A percentile compares a stretch with the other conserved stretches of the same genome.
These are phyloP conservation scores for Entonaema liquescens DNA, from an alignment of 495 filamentous ascomycete species.

Conservation along the genomic window DNA sequence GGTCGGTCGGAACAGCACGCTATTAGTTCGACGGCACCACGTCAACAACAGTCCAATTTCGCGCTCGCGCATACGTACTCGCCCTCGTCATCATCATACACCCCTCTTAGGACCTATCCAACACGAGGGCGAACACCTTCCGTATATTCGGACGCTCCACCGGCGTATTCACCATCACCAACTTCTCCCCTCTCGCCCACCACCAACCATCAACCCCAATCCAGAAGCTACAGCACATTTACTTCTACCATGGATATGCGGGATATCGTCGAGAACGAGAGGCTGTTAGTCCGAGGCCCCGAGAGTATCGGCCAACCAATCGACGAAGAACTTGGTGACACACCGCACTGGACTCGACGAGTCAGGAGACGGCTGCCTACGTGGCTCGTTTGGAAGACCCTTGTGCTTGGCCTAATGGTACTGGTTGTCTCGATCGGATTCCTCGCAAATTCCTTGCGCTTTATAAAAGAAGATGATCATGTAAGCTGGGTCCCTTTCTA, in stretches of 20 bases:
- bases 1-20: conserved; percentile 22
- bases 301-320: conserved; percentile 53
- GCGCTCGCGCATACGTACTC: conserved; percentile 38
- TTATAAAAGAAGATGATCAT: conserved; percentile 24
- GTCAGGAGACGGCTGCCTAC: conserved; percentile 41
- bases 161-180: conserved; percentile 56
- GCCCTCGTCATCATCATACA: conserved; percentile 40
- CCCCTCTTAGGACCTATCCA: conserved; percentile 7
- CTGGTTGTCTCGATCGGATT: conserved; percentile 46
- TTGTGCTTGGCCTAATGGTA: conserved; percentile 40
- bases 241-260: conserved; percentile 47
- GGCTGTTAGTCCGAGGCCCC: conserved; percentile 48
- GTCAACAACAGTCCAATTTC: conserved; percentile 16
- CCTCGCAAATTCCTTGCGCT: conserved; percentile 32
- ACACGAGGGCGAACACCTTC: conserved; percentile 33
- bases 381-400: conserved; percentile 39
- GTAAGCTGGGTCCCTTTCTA: conserved; percentile 40
- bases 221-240: conserved; percentile 55
- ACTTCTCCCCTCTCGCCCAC: conserved; percentile 36
- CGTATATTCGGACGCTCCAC: conserved; percentile 54
- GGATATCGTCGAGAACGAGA: conserved; percentile 45
- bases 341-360: conserved; percentile 45
- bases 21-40: conserved; percentile 20
- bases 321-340: conserved; percentile 26
- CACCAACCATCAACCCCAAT: conserved; percentile 13